Percentiles rank a stretch among this genome's conserved stretches.
Conservation (phyloP, 2,329 filamentous ascomycete species). For the Colletotrichum tropicicola region DNA sequence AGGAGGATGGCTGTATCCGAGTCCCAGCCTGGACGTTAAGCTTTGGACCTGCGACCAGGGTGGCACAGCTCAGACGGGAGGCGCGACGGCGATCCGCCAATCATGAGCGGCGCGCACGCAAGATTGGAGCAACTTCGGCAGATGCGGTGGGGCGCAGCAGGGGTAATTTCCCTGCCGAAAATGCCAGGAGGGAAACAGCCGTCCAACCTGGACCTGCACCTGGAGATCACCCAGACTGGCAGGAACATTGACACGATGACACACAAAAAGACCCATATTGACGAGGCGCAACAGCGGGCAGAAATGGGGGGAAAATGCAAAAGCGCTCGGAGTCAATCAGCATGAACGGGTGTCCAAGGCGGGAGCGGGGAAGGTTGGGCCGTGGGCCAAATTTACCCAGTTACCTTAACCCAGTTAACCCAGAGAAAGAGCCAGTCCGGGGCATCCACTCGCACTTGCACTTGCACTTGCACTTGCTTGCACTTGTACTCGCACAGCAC, state of each 20-base stretch:
- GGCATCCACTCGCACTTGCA: too few relatives aligned
- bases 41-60: constrained; percentile 16
- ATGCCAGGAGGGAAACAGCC: background rate
- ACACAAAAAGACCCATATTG: too few relatives aligned
- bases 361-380: too few relatives aligned
- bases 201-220: too few relatives aligned
- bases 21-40: constrained; percentile 26
- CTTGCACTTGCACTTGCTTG: background rate
- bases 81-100: background rate
- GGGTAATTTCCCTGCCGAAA: background rate
- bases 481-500: background rate
- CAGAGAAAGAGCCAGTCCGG: background rate
- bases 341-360: too few relatives aligned
- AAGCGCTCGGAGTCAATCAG: too few relatives aligned
- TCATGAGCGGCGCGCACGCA: background rate
- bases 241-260: too few relatives aligned
- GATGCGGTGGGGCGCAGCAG: background rate
- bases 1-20: background rate
- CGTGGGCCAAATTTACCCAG: background rate
- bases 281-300: too few relatives aligned
- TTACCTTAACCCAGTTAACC: too few relatives aligned
- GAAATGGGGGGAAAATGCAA: too few relatives aligned
- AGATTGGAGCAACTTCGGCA: constrained; percentile 10
- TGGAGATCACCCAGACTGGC: too few relatives aligned
- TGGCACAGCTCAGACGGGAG: constrained; percentile 17